Base-by-base conservation (phyloP, 331 rosid genomes). In the Stylosanthes scabra region DNA sequence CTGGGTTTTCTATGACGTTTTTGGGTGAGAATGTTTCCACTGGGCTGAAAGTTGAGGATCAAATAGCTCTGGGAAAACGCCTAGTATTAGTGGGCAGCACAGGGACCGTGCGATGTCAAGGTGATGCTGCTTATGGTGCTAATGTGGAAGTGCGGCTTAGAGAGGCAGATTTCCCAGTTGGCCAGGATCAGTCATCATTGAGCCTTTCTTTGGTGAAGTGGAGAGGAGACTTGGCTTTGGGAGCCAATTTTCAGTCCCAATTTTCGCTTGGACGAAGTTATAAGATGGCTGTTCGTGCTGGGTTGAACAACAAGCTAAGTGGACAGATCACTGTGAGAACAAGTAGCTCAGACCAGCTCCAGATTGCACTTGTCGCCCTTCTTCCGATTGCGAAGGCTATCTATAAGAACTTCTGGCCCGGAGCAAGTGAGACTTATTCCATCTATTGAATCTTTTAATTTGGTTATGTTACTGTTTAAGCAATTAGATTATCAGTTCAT, bases 101-200 rank as follows among this genome's bases (percentile, higher is more conserved):
- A 20, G 98, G 97, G 41, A 83, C 90, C 0, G 97, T 93, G 66
- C 86, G 91, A 13, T 88, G 91, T 29, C 93, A 86, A 84, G 76
- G 86, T 8, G 97, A 93, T 68, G 70, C 98, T 12, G 98, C 93
- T 16, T 85, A 86, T 67, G 98, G 98, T 6, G 91, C 98, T 50
- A 93, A 93, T 78, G 37, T 93, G 65, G 98, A 93, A 81, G 83
- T 93, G 75, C 86, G 93, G 79, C 81, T 93, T 34, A 87, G 97
- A 88, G 98, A 93, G 50, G 97, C 98, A 28, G 98, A 93, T 88
- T 93, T 74, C 78, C 98, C 98, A 7, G 70, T 90, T 70, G 98
- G 98, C 69, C 98, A 93, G 79, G 97, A 93, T 77, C 97, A 93
- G 71, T 87, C 95, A 51, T 72, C 97, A 63, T 41, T 93, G 77